Percentiles rank a stretch among this genome's conserved stretches.
phyloP scores from a whole-genome alignment of 805 yeast species.

The Cyberlindnera saturnus region DNA sequence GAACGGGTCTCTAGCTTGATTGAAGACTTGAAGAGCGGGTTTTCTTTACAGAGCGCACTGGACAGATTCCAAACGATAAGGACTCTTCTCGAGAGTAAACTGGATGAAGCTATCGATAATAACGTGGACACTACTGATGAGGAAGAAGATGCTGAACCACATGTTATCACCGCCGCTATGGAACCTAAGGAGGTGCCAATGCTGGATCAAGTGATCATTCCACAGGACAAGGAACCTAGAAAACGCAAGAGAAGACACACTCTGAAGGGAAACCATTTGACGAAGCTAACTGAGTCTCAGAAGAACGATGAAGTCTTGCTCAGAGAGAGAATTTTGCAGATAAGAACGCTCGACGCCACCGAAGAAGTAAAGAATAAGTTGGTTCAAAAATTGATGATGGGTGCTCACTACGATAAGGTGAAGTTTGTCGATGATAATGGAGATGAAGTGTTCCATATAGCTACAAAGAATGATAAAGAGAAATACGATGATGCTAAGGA shows the following conservation, averaged over 20 bases:
- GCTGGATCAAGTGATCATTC: constrained; percentile 46
- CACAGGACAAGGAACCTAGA: constrained; percentile 32
- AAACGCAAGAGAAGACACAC: constrained; percentile 8
- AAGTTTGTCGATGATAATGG: constrained; percentile 26
- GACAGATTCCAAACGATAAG: constrained; percentile 41
- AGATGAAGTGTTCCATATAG: constrained; percentile 21
- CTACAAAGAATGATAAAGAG: constrained; percentile 8
- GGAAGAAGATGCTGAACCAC: constrained; percentile 46
- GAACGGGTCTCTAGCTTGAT: constrained; percentile 29
- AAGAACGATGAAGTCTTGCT: constrained; percentile 27
- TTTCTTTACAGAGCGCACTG: constrained; percentile 44
- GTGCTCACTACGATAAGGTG: constrained; percentile 50
- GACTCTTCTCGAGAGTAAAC: constrained; percentile 23
- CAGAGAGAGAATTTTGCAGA: constrained; percentile 43
- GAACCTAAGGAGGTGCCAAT: constrained; percentile 44
- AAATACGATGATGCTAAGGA: constrained; percentile 11
- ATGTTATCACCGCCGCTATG: constrained; percentile 44
- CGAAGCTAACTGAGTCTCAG: constrained; percentile 13
- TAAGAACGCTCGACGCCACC: constrained; percentile 15
- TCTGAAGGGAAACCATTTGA: constrained; percentile 7
- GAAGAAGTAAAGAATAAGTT: constrained; percentile 26
- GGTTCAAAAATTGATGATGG: constrained; percentile 64
- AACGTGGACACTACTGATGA: constrained; percentile 30
- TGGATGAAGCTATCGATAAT: constrained; percentile 26
- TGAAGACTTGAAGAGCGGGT: constrained; percentile 36